Evolutionary conservation across 495 filamentous ascomycete species (phyloP), one percentile per base, ranked within the genome.

Genomic region (Beverwykella pulmonaria): DNA sequence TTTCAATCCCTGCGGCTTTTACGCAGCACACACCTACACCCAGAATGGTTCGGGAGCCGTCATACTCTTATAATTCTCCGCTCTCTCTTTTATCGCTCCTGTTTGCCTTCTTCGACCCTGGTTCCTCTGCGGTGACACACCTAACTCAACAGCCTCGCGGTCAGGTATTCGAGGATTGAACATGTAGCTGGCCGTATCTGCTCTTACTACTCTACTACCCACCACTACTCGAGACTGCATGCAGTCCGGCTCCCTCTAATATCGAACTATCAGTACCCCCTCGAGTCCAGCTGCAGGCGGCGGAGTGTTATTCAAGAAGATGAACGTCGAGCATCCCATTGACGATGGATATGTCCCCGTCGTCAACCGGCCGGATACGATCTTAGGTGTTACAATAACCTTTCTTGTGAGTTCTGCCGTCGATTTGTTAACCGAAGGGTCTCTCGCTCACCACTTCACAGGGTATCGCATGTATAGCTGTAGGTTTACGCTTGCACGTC

Each of bases 311-410:
- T 47, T 9, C 26, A 44, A 32, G 34, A 32, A 17, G 7, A 44
- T 3, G 12, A 52, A 19, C 1, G n/a, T 54, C 27, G 10, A 30
- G 26, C 26, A 36, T 1, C 48, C 54, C 14, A 39, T 49, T 12
- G 64, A 62, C 44, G 63, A 63, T 47, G 52, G 36, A 20, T 29
- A 71, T 32, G 12, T 71, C 27, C 64, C 69, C 5, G 34, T 68
- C 4, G 50, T 61, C 20, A 71, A 71, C 26, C 50, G 56, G 23
- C 46, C 65, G 19, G 60, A 60, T 26, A 71, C 69, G 17, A 44
- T 68, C 3, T 29, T 57, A 29, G 65, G 60, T 17, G 20, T 41
- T 17, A 60, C 64, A 19, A 62, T 71, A n/a, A 52, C 65, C 9
- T 71, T 71, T 55, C 50, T 65, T 29, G 69, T 68, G 25, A 65